Evolutionary conservation across 768 basidiomycete species (phyloP).

Genomic region (Hebeloma cylindrosporum): DNA sequence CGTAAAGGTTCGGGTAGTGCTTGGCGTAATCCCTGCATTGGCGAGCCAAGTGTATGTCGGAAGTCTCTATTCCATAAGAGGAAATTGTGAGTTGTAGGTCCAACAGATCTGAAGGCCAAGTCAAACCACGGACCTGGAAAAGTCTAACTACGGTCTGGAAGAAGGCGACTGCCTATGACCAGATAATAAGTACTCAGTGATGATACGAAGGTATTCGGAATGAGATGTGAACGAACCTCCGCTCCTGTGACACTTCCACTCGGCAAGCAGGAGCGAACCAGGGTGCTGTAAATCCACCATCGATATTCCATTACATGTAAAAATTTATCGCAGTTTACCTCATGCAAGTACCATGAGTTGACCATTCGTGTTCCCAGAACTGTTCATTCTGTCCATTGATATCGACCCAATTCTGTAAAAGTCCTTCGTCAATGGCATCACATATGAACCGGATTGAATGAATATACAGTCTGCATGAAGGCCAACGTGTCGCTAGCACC

Average conservation of each 20-base stretch:
- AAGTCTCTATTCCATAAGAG: constrained; percentile 46
- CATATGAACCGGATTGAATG: too few relatives aligned
- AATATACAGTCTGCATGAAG: constrained; percentile 53
- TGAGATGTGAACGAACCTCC: too few relatives aligned
- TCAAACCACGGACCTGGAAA: constrained; percentile 48
- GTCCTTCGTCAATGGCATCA: too few relatives aligned
- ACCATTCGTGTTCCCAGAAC: constrained; percentile 82
- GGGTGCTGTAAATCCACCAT: constrained; percentile 47
- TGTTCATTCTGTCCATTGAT: constrained; percentile 55
- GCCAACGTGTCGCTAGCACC: constrained; percentile 57
- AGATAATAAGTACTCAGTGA: too few relatives aligned
- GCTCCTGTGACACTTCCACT: constrained; percentile 56
- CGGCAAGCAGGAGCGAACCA: constrained; percentile 58
- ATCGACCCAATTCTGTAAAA: constrained; percentile 65
- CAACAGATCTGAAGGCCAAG: constrained; percentile 27
- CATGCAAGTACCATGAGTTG: constrained; percentile 62
- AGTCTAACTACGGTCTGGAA: constrained; percentile 58
- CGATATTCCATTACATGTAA: too few relatives aligned
- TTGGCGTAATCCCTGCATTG: constrained; percentile 70
- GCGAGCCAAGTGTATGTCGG: constrained; percentile 76
- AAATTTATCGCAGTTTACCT: constrained; percentile 27
- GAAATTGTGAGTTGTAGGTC: constrained; percentile 5
- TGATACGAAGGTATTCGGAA: too few relatives aligned
- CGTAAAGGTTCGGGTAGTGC: constrained; percentile 54
- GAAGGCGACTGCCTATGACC: constrained; percentile 71